These are phyloP conservation scores for Lactarius quietus DNA, from an alignment of 768 basidiomycete species.

Conservation along the genomic window DNA sequence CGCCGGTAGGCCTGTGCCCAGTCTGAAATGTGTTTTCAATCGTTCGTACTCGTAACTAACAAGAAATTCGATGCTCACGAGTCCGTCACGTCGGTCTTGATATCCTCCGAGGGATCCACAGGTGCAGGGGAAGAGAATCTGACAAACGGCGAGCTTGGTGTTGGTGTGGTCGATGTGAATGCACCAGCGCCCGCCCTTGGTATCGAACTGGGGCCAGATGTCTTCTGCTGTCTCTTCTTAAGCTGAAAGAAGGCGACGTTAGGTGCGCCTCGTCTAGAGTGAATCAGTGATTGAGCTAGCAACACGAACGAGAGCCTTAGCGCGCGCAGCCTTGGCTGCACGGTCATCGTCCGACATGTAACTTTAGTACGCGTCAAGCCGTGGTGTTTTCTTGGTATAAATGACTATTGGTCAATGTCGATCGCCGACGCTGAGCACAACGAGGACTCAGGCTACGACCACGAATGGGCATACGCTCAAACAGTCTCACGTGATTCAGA, in stretches of 20 bases:
- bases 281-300: background rate
- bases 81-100: constrained; percentile 53
- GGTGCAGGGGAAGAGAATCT: constrained; percentile 31
- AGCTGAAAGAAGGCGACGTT: constrained; percentile 44
- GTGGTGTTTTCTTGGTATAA: background rate
- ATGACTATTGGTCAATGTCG: too few species aligned
- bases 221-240: constrained; percentile 76
- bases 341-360: constrained; percentile 64
- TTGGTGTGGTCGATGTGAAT: constrained; percentile 37
- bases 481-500: constrained; percentile 16
- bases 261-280: constrained; percentile 2
- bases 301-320: constrained; percentile 68
- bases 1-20: constrained; percentile 35
- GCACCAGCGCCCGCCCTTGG: constrained; percentile 26
- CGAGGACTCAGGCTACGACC: too few species aligned
- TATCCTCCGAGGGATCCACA: constrained; percentile 33
- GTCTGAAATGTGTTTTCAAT: constrained; percentile 33
- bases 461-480: background rate
- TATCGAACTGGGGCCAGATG: constrained; percentile 42
- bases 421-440: background rate
- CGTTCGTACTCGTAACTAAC: background rate
- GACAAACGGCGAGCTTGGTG: constrained; percentile 41
- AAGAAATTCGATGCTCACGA: constrained; percentile 49
- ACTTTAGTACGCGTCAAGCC: background rate
- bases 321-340: constrained; percentile 77